phyloP scores from a whole-genome alignment of 176 grass and related monocot genomes.

The Oryza meyeriana region DNA sequence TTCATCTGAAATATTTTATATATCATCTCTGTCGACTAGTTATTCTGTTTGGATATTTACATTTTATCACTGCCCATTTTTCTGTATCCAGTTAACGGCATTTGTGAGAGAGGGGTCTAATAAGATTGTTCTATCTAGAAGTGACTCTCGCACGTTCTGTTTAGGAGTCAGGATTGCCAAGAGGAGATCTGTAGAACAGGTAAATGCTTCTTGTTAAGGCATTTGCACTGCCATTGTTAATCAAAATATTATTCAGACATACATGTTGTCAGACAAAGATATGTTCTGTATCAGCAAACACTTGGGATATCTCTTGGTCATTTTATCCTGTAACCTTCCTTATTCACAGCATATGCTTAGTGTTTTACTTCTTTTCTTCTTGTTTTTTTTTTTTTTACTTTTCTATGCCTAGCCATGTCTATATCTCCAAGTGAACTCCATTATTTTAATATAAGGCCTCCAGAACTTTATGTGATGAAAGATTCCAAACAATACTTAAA shows the following conservation, averaged over 20 bases:
- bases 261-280: background rate
- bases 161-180: slow-evolving; percentile 81
- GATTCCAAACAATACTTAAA: background rate
- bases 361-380: background rate
- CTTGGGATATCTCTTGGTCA: background rate
- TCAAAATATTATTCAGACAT: slow-evolving; percentile 17
- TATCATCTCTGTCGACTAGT: background rate
- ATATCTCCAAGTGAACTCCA: too few species aligned
- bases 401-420: background rate
- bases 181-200: slow-evolving; percentile 68
- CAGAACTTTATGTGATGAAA: background rate
- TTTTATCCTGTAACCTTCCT: background rate
- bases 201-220: slow-evolving; percentile 17
- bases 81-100: slow-evolving; percentile 48
- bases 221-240: slow-evolving; percentile 24
- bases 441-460: too few species aligned
- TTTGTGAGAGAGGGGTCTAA: slow-evolving; percentile 62
- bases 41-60: slow-evolving; percentile 16
- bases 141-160: slow-evolving; percentile 75
- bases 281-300: background rate
- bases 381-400: background rate
- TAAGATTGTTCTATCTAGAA: slow-evolving; percentile 63
- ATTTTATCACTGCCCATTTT: background rate
- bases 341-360: background rate
- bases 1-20: background rate